Conservation (phyloP, 192 early-diverging fungal species). For the Gaertneriomyces semiglobifer region DNA sequence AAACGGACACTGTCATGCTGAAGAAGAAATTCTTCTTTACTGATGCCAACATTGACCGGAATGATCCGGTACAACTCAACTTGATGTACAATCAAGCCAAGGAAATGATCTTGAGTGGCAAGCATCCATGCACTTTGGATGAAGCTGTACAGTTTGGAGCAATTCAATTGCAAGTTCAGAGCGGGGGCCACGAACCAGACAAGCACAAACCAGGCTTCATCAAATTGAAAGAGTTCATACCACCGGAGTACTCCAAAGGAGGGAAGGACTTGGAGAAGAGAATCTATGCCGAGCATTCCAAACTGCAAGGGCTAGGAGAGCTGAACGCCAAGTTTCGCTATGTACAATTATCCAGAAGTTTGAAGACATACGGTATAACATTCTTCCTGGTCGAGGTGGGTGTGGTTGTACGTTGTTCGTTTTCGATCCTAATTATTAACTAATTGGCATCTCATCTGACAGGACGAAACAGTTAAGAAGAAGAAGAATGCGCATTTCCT, state of each 20-base stretch:
- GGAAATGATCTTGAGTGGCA: conserved; percentile 51
- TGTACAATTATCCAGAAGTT: conserved; percentile 50
- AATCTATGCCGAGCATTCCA: conserved; percentile 51
- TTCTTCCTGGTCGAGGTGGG: conserved; percentile 59
- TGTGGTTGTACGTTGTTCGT: neutral
- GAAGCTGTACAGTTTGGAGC: conserved; percentile 57
- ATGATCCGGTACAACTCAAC: conserved; percentile 59
- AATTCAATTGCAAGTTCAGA: conserved; percentile 52
- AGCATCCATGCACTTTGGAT: conserved; percentile 53
- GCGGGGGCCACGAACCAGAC: conserved; percentile 56
- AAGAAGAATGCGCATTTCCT: conserved; percentile 43
- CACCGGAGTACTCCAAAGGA: conserved; percentile 49
- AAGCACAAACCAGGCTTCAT: conserved; percentile 49
- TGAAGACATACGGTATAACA: conserved; percentile 61
- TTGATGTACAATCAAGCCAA: conserved; percentile 53
- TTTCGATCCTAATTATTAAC: neutral
- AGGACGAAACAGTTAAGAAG: conserved; percentile 42
- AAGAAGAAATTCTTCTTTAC: conserved; percentile 66
- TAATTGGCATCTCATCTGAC: neutral
- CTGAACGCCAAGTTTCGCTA: conserved; percentile 60
- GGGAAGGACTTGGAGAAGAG: conserved; percentile 47
- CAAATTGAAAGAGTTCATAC: conserved; percentile 56
- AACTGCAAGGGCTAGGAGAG: conserved; percentile 53
- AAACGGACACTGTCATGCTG: conserved; percentile 46
- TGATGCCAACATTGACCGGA: conserved; percentile 57